These are phyloP conservation scores for Rhinocladiella similis DNA, from an alignment of 2,329 filamentous ascomycete genomes.

Conservation along the genomic window DNA sequence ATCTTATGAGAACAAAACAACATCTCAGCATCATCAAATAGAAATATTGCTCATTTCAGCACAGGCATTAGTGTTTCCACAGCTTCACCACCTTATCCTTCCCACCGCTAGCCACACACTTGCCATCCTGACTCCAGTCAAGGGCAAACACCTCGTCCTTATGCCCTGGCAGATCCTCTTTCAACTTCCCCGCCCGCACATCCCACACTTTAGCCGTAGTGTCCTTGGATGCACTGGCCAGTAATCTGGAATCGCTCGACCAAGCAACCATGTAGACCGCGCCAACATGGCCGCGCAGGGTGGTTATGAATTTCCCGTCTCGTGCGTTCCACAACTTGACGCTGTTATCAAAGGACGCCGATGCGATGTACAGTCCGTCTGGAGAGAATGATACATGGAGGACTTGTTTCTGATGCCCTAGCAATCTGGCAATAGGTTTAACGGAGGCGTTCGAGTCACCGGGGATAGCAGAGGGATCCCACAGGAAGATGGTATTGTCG, in stretches of 20 bases:
- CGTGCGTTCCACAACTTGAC: conserved; percentile 87
- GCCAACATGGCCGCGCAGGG: conserved; percentile 83
- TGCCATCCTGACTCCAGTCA: conserved; percentile 91
- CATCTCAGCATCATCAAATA: not conserved
- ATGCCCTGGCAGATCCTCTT: conserved; percentile 82
- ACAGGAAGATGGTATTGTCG: conserved; percentile 95
- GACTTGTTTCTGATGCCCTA: conserved; percentile 96
- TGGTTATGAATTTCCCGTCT: conserved; percentile 81
- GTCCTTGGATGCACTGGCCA: conserved; percentile 88
- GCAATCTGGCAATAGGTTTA: conserved; percentile 82
- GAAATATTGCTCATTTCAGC: not conserved
- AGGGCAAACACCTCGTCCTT: conserved; percentile 91
- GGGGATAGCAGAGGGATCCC: conserved; percentile 66
- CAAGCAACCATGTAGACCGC: conserved; percentile 92
- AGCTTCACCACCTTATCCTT: conserved; percentile 78
- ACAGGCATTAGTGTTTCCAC: conserved; percentile 56
- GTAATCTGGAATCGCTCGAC: conserved; percentile 83
- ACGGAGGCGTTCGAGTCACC: conserved; percentile 52
- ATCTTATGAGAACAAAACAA: no score
- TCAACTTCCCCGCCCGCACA: conserved; percentile 78
- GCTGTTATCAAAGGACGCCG: conserved; percentile 88
- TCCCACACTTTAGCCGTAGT: conserved; percentile 96
- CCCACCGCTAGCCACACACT: conserved; percentile 85
- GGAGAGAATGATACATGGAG: conserved; percentile 95
- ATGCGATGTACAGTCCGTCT: conserved; percentile 83